Conservation (phyloP, 2,329 filamentous ascomycete genomes). For the Trichoderma citrinoviride region DNA sequence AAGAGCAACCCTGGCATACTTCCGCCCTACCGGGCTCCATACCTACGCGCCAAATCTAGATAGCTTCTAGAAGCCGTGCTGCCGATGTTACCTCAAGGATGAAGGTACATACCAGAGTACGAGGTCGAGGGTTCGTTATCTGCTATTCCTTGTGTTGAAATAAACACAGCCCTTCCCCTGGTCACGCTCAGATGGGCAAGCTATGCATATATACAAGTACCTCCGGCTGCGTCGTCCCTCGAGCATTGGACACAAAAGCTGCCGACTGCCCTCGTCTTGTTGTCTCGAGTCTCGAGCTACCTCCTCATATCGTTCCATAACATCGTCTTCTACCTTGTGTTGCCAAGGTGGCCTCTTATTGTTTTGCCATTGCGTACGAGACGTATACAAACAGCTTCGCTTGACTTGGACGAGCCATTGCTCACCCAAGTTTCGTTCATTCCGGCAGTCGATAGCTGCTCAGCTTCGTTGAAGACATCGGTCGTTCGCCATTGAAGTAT, state of each 20-base stretch:
- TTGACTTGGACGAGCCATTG: not conserved
- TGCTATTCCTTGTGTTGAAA: not conserved
- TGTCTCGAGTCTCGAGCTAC: not conserved
- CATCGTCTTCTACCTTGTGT: not conserved
- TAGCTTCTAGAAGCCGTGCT: slow-evolving; percentile 21
- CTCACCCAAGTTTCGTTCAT: not conserved
- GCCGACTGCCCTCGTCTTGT: not conserved
- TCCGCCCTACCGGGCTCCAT: slow-evolving; percentile 19
- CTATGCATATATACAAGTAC: not conserved
- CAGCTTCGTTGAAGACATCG: not conserved
- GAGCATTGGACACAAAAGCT: slow-evolving; percentile 7
- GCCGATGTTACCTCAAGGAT: not conserved
- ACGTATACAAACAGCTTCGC: not conserved
- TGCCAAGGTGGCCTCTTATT: not conserved
- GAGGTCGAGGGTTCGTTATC: slow-evolving; percentile 7
- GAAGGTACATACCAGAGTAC: slow-evolving; percentile 1
- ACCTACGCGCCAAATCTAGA: slow-evolving; percentile 10
- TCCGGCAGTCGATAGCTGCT: not conserved
- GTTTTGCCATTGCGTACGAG: not conserved
- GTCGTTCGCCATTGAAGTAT: not conserved
- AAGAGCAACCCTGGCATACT: not conserved
- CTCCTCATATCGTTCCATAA: not conserved
- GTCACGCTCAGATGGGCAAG: not conserved
- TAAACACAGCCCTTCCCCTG: slow-evolving; percentile 11
- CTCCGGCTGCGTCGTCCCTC: not conserved